Base-by-base conservation (phyloP, 2,329 filamentous ascomycete genomes). In the Fusarium secorum region DNA sequence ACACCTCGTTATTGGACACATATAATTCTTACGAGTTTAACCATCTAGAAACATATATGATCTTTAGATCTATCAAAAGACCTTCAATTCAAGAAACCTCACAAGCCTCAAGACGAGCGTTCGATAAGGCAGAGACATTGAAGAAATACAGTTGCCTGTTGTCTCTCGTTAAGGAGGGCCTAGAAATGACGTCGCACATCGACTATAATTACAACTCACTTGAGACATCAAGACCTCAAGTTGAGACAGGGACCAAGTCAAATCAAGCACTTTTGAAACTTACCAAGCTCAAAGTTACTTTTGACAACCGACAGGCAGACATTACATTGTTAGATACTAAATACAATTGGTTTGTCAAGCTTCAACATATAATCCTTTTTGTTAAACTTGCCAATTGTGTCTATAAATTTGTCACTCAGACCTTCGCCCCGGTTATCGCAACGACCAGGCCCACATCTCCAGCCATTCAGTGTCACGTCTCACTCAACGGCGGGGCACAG, bases 401-500 rank as follows among this genome's bases (percentile, higher is more conserved):
- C 45, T 30, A 48, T 36, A 41, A 45, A 62, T 54, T 30, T 67
- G 28, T 58, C 46, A 56, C 22, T n/a, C 13, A 41, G 32, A 13
- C 26, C 28, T n/a, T 22, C 15, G 26, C 26, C 52, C 68, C 44
- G n/a, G 53, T 66, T 66, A 72, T 69, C 44, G 55, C 54, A 71
- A 41, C 56, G 48, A 26, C 32, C 11, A 28, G 65, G 46, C 38
- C 52, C 62, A 62, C 38, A 59, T 28, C 42, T 59, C 32, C 69
- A 55, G 49, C 53, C 64, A 66, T 63, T 55, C 48, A 56, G 35
- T 59, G 22, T 17, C 32, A 33, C 30, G 48, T n/a, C 33, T 42
- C 69, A 59, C 64, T 46, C 26, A 60, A 63, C 64, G 63, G 72
- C 72, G 74, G 74, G 72, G 74, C 52, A 33, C 66, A 68, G 60